Base-by-base conservation (phyloP, 225 moss, liverwort and hornwort genomes). In the Bryum argenteum region DNA sequence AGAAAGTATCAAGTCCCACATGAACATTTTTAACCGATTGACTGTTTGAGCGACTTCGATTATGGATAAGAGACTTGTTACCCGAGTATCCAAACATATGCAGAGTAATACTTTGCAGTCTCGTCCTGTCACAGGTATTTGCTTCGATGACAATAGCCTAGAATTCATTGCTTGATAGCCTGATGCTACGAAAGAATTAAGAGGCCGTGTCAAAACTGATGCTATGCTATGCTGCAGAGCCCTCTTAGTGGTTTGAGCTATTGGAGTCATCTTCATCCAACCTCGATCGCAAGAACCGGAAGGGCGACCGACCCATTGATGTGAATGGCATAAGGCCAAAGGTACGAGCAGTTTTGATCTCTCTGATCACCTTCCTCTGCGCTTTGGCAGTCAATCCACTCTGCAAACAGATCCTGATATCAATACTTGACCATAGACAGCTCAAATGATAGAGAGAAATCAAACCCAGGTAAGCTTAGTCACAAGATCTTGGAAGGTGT, bases 311-410 rank as follows among this genome's bases (percentile, higher is more conserved):
- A 67, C 97, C 97, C 94, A 98, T 92, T 10, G 97, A 92, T 4
- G 97, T 94, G 61, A 98, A 98, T 11, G 97, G 94, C 90, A 98
- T 94, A 21, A 98, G 81, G 12, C 97, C 97, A 68, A 98, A 82
- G 17, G 89, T 73, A 20, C 97, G 92, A n/a, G 94, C 92, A 58
- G 94, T 94, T 77, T 92, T 98, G 50, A 98, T 98, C 77, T 98
- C 97, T 57, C 91, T 80, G 5, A 84, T 84, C 65, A 94, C 83
- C 80, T 89, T 94, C 71, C 94, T 81, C 70, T 98, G 97, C 11
- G 97, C 97, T 79, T 98, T 94, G 0, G 89, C 90, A 72, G 90
- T 92, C 52, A 98, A 60, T 19, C 66, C 80, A 73, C 75, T 88
- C 93, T 96, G 93, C n/a, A 69, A 61, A 70, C 11, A 23, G 26